Evolutionary conservation across 345 rosid species (phyloP).

Genomic region (Eutrema japonicum): DNA sequence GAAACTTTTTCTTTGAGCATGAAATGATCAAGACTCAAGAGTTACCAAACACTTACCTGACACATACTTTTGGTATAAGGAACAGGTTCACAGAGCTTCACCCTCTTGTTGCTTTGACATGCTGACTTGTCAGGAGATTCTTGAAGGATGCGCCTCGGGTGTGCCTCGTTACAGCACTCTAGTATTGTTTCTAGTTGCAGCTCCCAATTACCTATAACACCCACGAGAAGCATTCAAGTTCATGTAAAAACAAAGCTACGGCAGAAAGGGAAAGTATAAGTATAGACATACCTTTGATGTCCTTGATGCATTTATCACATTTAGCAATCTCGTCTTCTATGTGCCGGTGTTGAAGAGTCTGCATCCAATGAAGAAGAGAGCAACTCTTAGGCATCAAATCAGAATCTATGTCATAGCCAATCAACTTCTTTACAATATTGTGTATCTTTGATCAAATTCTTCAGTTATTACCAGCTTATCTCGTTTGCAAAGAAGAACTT

Average conservation of each 20-base stretch:
- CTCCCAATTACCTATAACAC: constrained; percentile 53
- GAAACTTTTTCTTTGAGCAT: background rate
- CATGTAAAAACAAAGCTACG: constrained; percentile 9
- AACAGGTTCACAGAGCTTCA: constrained; percentile 44
- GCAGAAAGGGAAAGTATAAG: background rate
- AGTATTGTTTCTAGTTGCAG: constrained; percentile 55
- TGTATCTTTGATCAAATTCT: constrained; percentile 11
- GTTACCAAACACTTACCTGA: constrained; percentile 53
- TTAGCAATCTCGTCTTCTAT: constrained; percentile 73
- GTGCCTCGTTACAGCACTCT: constrained; percentile 51
- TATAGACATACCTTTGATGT: constrained; percentile 49
- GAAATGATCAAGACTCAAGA: constrained; percentile 1
- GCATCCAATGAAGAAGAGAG: constrained; percentile 38
- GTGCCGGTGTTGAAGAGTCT: constrained; percentile 66
- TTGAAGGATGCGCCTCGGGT: constrained; percentile 34
- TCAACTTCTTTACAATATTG: constrained; percentile 3
- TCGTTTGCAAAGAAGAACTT: constrained; percentile 57
- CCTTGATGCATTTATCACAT: constrained; percentile 58
- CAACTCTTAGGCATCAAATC: background rate
- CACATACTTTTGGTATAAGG: constrained; percentile 47
- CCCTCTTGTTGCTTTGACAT: constrained; percentile 34
- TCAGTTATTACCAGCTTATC: constrained; percentile 61
- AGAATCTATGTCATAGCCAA: background rate
- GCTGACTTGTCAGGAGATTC: constrained; percentile 43
- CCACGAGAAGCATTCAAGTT: constrained; percentile 35